Conservation (phyloP, 257 asterid genomes). For the Schizonepeta tenuifolia region DNA sequence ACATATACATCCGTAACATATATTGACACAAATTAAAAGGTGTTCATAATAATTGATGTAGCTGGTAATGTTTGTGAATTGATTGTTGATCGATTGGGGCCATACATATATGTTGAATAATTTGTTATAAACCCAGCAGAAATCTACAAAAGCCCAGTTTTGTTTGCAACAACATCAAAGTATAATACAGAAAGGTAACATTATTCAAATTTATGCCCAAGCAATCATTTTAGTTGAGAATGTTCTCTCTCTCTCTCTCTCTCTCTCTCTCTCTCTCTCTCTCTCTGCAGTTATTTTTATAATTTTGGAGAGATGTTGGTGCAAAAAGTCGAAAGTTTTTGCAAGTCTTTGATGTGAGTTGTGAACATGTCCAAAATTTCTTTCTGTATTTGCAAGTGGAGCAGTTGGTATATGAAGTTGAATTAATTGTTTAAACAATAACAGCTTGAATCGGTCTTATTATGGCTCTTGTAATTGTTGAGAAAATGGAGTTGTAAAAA, state of each 20-base stretch:
- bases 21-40: too few species aligned
- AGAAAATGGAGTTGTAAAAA: not conserved
- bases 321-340: constrained; percentile 9
- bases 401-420: not conserved
- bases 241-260: not conserved
- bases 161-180: not conserved
- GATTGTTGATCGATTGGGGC: too few species aligned
- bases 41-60: too few species aligned
- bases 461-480: not conserved
- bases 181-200: too few species aligned
- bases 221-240: not conserved
- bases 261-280: not conserved
- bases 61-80: too few species aligned
- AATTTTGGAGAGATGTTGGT: not conserved
- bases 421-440: not conserved
- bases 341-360: constrained; percentile 6
- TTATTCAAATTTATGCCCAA: not conserved
- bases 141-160: not conserved
- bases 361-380: constrained; percentile 2
- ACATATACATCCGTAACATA: too few species aligned
- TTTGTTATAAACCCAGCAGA: not conserved
- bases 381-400: not conserved
- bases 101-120: too few species aligned
- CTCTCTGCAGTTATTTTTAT: not conserved
- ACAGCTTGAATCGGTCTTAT: constrained; percentile 7